These are phyloP conservation scores for Hortiboletus flavorubellus DNA, from an alignment of 768 basidiomycete species.

Conservation along the genomic window DNA sequence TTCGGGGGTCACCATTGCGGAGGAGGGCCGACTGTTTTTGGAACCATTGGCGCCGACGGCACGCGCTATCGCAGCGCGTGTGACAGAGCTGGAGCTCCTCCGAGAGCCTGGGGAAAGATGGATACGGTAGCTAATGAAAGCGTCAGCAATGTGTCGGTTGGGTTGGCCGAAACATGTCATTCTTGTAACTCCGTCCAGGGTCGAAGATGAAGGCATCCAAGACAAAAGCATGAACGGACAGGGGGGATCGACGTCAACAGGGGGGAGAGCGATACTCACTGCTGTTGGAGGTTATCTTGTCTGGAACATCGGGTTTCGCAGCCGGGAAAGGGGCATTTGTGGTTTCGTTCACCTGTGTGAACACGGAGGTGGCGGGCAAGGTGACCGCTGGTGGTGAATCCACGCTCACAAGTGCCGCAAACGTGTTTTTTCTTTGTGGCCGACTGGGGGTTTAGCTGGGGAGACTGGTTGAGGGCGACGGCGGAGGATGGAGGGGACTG, in stretches of 20 bases:
- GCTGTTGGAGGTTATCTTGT: slow-evolving; percentile 76
- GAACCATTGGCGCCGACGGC: slow-evolving; percentile 29
- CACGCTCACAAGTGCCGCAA: slow-evolving; percentile 69
- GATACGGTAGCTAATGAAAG: slow-evolving; percentile 61
- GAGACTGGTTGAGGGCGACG: neutral
- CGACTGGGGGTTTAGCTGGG: neutral
- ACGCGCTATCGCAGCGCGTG: slow-evolving; percentile 56
- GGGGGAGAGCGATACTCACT: slow-evolving; percentile 16
- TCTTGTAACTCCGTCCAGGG: slow-evolving; percentile 14
- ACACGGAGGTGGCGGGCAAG: slow-evolving; percentile 85
- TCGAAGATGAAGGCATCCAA: slow-evolving; percentile 8
- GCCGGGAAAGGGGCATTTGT: slow-evolving; percentile 93
- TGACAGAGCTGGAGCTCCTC: slow-evolving; percentile 51
- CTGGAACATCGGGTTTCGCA: slow-evolving; percentile 89
- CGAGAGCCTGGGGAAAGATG: slow-evolving; percentile 79
- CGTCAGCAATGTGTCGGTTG: slow-evolving; percentile 11
- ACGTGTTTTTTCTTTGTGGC: slow-evolving; percentile 45
- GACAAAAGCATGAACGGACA: neutral
- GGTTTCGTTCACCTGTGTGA: slow-evolving; percentile 90
- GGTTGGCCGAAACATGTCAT: neutral
- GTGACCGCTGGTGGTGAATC: slow-evolving; percentile 88
- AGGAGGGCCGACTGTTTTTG: slow-evolving; percentile 26
- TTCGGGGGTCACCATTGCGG: slow-evolving; percentile 24
- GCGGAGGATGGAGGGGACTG: slow-evolving; percentile 15
- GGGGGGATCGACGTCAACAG: slow-evolving; percentile 1